Conservation (phyloP, 2,329 filamentous ascomycete species). For the Scedosporium aurantiacum region DNA sequence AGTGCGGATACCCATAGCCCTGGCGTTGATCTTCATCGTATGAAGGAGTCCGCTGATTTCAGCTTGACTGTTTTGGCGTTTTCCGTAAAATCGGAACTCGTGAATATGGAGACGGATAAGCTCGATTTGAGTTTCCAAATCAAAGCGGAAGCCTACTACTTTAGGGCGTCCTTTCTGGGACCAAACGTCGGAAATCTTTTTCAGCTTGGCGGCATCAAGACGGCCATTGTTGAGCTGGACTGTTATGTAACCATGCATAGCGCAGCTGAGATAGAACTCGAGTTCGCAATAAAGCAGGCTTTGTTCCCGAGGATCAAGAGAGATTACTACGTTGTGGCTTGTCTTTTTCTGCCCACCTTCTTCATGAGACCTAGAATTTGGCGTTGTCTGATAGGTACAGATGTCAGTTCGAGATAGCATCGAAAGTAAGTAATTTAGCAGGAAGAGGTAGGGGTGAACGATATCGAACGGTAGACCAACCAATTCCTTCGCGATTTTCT, state of each 20-base stretch:
- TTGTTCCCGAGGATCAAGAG: slow-evolving; percentile 44
- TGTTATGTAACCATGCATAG: slow-evolving; percentile 40
- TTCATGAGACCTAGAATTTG: slow-evolving; percentile 20
- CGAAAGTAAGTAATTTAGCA: background rate
- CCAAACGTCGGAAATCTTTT: slow-evolving; percentile 41
- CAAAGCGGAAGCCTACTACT: slow-evolving; percentile 47
- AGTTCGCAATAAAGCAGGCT: slow-evolving; percentile 49
- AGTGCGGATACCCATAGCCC: slow-evolving; percentile 40
- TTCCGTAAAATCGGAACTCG: slow-evolving; percentile 44
- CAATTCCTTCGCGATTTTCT: slow-evolving; percentile 43
- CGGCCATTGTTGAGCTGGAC: slow-evolving; percentile 44
- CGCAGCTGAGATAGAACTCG: slow-evolving; percentile 40
- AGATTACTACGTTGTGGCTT: slow-evolving; percentile 30
- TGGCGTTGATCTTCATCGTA: slow-evolving; percentile 40
- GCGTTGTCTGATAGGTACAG: slow-evolving; percentile 8
- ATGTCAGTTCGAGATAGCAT: slow-evolving; percentile 8
- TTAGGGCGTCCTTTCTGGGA: slow-evolving; percentile 39
- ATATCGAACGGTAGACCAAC: slow-evolving; percentile 23
- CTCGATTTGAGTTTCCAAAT: slow-evolving; percentile 49
- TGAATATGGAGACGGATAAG: slow-evolving; percentile 37
- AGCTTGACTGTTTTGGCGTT: slow-evolving; percentile 27
- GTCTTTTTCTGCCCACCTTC: slow-evolving; percentile 16
- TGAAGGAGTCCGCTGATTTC: slow-evolving; percentile 38
- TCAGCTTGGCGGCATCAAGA: slow-evolving; percentile 38
- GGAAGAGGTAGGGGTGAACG: background rate